Evolutionary conservation across 768 basidiomycete genomes (phyloP).

Genomic region (Daedaleopsis sinensis): DNA sequence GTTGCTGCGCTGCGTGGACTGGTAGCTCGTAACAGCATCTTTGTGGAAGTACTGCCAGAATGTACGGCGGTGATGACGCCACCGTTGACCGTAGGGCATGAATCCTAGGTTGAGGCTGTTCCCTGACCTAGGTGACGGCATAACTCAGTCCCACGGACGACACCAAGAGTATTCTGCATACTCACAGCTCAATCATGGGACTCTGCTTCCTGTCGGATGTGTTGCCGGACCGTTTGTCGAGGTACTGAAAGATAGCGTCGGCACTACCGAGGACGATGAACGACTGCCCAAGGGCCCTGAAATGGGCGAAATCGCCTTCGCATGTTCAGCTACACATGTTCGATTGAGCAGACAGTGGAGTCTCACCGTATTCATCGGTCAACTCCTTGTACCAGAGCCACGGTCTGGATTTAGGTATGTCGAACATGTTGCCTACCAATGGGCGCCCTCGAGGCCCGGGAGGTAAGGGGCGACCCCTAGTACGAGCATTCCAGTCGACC

Average conservation of each 20-base stretch:
- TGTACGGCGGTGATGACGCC: constrained; percentile 4
- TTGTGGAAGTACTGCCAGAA: constrained; percentile 2
- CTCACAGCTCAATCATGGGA: constrained; percentile 5
- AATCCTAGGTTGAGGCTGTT: neutral
- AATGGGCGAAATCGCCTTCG: constrained; percentile 14
- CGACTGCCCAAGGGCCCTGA: constrained; percentile 7
- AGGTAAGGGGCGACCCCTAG: neutral
- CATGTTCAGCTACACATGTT: too few species aligned
- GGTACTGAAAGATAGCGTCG: neutral
- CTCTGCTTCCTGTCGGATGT: constrained; percentile 14
- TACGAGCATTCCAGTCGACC: too few species aligned
- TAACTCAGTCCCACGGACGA: neutral
- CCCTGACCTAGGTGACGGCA: constrained; percentile 1
- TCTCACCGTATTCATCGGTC: constrained; percentile 24
- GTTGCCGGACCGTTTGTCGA: constrained; percentile 14
- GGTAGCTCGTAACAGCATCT: neutral
- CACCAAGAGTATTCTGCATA: neutral
- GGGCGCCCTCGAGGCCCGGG: neutral
- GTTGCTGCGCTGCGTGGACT: neutral
- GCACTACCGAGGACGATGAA: constrained; percentile 8
- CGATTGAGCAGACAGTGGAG: neutral
- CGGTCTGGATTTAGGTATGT: constrained; percentile 18
- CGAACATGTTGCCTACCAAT: constrained; percentile 17
- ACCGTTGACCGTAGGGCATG: constrained; percentile 6
- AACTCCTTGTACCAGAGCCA: constrained; percentile 4